Conservation (phyloP, 2,329 filamentous ascomycete genomes). For the Microcyclospora tardicrescens region DNA sequence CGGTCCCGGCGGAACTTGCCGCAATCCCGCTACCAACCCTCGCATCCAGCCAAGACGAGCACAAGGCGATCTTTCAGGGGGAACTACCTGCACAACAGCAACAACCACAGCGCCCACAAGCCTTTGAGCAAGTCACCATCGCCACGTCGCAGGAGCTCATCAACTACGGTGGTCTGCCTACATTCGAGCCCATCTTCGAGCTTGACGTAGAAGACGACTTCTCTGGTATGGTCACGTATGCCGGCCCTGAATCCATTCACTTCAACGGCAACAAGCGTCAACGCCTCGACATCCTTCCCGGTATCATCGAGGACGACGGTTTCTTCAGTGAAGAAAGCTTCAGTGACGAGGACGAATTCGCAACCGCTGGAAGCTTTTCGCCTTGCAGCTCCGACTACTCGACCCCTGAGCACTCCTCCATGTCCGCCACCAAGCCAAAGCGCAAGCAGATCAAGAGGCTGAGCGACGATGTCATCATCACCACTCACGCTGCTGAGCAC, state of each 20-base stretch:
- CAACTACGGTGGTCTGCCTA: constrained; percentile 49
- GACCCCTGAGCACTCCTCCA: constrained; percentile 19
- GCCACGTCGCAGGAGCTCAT: constrained; percentile 32
- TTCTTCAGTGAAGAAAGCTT: constrained; percentile 66
- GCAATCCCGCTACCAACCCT: constrained; percentile 40
- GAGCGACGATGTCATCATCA: constrained; percentile 31
- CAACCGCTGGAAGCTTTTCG: constrained; percentile 49
- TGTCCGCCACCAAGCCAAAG: constrained; percentile 15
- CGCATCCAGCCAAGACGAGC: constrained; percentile 41
- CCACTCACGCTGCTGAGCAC: constrained; percentile 32
- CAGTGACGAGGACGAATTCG: constrained; percentile 58
- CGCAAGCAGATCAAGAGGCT: constrained; percentile 19
- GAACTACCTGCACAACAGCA: constrained; percentile 21
- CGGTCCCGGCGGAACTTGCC: constrained; percentile 33
- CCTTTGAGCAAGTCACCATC: constrained; percentile 20
- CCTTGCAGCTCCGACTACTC: constrained; percentile 43
- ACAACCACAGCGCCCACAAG: constrained; percentile 9
- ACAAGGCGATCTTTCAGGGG: constrained; percentile 35
- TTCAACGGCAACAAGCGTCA: constrained; percentile 57
- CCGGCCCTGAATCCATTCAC: constrained; percentile 45
- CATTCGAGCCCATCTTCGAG: constrained; percentile 77
- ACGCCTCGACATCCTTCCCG: constrained; percentile 53
- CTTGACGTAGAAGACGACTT: constrained; percentile 88
- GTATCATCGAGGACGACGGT: constrained; percentile 54
- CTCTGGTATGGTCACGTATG: constrained; percentile 59